These are phyloP conservation scores for Gossypium australe DNA, from an alignment of 345 rosid species.

Conservation along the genomic window DNA sequence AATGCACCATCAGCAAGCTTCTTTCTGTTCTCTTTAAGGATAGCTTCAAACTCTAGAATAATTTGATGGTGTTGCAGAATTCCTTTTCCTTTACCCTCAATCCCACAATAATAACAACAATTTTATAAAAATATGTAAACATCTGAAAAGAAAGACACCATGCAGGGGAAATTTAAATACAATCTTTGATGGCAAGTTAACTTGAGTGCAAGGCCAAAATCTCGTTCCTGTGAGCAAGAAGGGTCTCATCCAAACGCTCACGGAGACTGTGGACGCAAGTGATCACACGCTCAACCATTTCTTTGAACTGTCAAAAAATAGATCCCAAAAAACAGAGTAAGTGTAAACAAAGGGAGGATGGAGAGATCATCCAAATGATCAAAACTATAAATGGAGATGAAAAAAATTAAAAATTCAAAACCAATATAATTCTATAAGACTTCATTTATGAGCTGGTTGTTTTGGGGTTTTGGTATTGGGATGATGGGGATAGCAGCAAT, in stretches of 20 bases:
- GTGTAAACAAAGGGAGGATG: neutral
- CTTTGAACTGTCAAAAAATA: neutral
- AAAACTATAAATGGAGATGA: neutral
- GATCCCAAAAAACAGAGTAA: neutral
- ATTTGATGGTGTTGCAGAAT: slow-evolving; percentile 63
- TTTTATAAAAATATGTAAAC: neutral
- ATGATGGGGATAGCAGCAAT: no score
- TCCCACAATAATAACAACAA: slow-evolving; percentile 23
- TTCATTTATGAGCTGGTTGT: no score
- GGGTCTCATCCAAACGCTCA: slow-evolving; percentile 65
- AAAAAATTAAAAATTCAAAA: no score
- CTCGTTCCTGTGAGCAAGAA: slow-evolving; percentile 49
- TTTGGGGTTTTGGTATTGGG: no score
- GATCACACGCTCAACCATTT: slow-evolving; percentile 47
- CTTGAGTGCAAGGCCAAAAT: slow-evolving; percentile 55
- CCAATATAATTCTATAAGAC: no score
- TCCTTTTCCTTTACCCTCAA: slow-evolving; percentile 64
- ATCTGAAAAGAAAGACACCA: neutral
- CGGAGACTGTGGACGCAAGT: slow-evolving; percentile 70
- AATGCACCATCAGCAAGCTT: slow-evolving; percentile 43
- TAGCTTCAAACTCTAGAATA: slow-evolving; percentile 59
- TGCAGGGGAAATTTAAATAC: neutral
- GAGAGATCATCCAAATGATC: neutral
- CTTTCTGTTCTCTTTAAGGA: slow-evolving; percentile 42
- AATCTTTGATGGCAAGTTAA: slow-evolving; percentile 23